These are phyloP conservation scores for Trichoderma gracile DNA, from an alignment of 2,329 filamentous ascomycete genomes.

Conservation along the genomic window DNA sequence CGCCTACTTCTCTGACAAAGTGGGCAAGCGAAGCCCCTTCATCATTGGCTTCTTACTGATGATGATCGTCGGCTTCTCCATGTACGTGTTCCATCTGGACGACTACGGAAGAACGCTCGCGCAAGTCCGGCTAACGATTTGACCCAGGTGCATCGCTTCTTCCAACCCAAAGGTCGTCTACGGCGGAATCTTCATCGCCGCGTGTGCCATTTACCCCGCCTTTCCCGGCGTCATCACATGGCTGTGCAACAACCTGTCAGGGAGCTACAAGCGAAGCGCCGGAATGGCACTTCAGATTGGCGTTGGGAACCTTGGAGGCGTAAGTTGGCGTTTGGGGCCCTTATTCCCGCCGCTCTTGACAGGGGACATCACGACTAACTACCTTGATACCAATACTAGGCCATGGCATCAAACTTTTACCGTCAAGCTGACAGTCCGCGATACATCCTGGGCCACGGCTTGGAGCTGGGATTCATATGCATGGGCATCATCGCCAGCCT, in stretches of 20 bases:
- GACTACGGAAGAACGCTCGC: neutral
- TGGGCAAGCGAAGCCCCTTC: slow-evolving; percentile 56
- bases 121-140: neutral
- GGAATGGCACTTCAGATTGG: slow-evolving; percentile 67
- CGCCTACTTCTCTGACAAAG: slow-evolving; percentile 57
- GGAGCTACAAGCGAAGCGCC: slow-evolving; percentile 62
- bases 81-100: slow-evolving; percentile 36
- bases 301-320: slow-evolving; percentile 58
- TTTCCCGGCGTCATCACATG: slow-evolving; percentile 79
- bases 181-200: slow-evolving; percentile 73
- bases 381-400: slow-evolving; percentile 37
- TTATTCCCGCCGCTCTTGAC: neutral
- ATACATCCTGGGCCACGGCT: slow-evolving; percentile 52
- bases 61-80: slow-evolving; percentile 59
- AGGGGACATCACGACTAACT: neutral
- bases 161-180: slow-evolving; percentile 64
- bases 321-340: slow-evolving; percentile 33
- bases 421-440: slow-evolving; percentile 51
- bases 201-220: slow-evolving; percentile 76
- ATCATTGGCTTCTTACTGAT: slow-evolving; percentile 54
- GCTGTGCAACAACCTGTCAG: slow-evolving; percentile 75
- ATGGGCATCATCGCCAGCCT: slow-evolving; percentile 48
- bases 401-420: slow-evolving; percentile 74
- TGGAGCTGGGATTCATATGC: slow-evolving; percentile 53
- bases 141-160: slow-evolving; percentile 59